Base-by-base conservation (phyloP, 2,329 filamentous ascomycete species). In the Colletotrichum sp. region DNA sequence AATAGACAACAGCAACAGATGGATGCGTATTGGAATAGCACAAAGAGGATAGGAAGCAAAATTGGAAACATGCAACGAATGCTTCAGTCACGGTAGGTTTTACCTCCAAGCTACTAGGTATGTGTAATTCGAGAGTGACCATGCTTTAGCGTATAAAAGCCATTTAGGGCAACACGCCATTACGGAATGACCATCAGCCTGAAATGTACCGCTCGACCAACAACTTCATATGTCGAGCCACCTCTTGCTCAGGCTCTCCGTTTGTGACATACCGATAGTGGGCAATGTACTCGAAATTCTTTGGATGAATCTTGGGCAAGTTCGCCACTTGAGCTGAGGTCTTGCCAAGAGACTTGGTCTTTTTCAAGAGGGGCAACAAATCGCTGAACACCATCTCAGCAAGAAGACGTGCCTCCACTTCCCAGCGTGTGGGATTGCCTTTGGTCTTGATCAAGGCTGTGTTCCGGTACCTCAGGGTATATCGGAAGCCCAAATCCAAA, bases 1-100 rank as follows among this genome's bases (percentile, higher is more conserved):
- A 0, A 13, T 21, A 0, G 43, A 10, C 43, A 21, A 21, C 0
- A 21, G 0, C 43, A 21, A 36, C 34, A 28, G 30, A 32, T 2
- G 30, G 30, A 32, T 39, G 7, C 16, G 36, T 18, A 39, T 16
- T 10, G 36, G 36, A 36, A 16, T 16, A 7, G 18, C 39, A 48
- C 18, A n/a, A 0, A 21, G 10, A 0, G 43, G 16, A 52, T 21
- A n/a, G n/a, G n/a, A 21, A 24, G 43, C 10, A 52, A 21, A 21
- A 7, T 0, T 52, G 43, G n/a, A 52, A 21, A 52, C 6, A 52
- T 52, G 43, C 43, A 12, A 48, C 43, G 43, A 48, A 21, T 48
- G 43, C 18, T 48, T 48, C n/a, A 21, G n/a, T 7, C 10, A 21
- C 3, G 0, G 18, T n/a, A 21, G 18, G 18, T 48, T 48, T n/a